These are phyloP conservation scores for Pulveroboletus sp. DNA, from an alignment of 768 basidiomycete genomes.

Conservation along the genomic window DNA sequence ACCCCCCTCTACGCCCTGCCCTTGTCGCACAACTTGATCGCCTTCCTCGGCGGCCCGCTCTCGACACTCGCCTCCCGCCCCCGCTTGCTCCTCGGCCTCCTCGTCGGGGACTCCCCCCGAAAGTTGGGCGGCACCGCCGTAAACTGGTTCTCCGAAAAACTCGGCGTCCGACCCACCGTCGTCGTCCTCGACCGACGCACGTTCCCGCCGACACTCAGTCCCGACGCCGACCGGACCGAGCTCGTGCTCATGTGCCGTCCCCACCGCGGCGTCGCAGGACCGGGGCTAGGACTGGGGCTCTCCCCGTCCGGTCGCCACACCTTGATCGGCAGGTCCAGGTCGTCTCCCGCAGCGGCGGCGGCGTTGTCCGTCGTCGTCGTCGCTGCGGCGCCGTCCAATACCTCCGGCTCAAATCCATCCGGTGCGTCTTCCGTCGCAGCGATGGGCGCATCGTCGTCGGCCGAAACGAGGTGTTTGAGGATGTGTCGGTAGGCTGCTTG, in stretches of 20 bases:
- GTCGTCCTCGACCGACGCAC: slow-evolving; percentile 19
- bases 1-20: too few relatives aligned
- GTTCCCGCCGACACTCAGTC: not conserved
- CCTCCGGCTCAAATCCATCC: slow-evolving; percentile 15
- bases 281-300: too few relatives aligned
- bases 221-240: slow-evolving; percentile 2
- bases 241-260: slow-evolving; percentile 16
- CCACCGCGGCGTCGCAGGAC: slow-evolving; percentile 33
- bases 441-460: slow-evolving; percentile 1
- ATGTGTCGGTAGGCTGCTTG: slow-evolving; percentile 64
- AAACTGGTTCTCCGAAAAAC: slow-evolving; percentile 41
- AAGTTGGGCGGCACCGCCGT: slow-evolving; percentile 43
- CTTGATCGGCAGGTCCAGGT: slow-evolving; percentile 26
- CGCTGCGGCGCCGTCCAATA: not conserved
- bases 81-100: slow-evolving; percentile 28
- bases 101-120: slow-evolving; percentile 28
- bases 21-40: slow-evolving; percentile 7
- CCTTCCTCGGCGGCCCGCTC: slow-evolving; percentile 22
- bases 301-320: not conserved
- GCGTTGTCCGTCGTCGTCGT: not conserved
- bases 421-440: not conserved
- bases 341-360: not conserved
- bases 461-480: slow-evolving; percentile 23
- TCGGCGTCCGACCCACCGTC: slow-evolving; percentile 26
- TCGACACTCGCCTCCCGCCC: slow-evolving; percentile 20